A percentile compares a stretch with the other conserved stretches of the same genome.
phyloP scores from a whole-genome alignment of 148 eudicot species.

The Pouteria glomerata region DNA sequence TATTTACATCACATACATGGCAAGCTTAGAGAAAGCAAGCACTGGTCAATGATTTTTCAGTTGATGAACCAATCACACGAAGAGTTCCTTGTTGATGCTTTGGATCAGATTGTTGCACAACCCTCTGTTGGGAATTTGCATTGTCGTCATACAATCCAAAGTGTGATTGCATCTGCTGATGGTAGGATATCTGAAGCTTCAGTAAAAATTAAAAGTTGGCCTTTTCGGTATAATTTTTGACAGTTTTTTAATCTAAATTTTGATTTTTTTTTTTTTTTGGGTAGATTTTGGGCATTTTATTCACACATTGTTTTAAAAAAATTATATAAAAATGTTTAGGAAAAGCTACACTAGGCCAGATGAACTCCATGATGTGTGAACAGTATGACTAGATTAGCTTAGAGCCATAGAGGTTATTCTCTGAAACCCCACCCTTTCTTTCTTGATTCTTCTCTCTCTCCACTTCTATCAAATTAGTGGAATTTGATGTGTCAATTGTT shows the following conservation, averaged over 20 bases:
- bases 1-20: conserved; percentile 85
- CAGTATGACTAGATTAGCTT: background rate
- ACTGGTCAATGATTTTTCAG: background rate
- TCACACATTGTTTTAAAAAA: no score
- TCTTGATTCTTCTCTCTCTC: background rate
- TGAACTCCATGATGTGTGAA: background rate
- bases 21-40: conserved; percentile 62
- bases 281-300: no score
- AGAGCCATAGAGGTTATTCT: background rate
- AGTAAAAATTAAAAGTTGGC: no score
- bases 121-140: background rate
- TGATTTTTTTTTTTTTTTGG: no score
- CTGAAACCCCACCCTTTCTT: background rate
- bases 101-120: background rate
- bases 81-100: background rate
- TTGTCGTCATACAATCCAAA: background rate
- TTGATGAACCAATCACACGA: background rate
- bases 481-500: no score
- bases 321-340: no score
- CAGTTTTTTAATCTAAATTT: no score
- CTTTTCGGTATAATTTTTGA: no score
- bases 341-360: no score
- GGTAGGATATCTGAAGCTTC: background rate
- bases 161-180: background rate
- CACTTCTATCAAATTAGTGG: no score